phyloP scores from a whole-genome alignment of 2,329 filamentous ascomycete genomes.

The Tolypocladium guangdongense region DNA sequence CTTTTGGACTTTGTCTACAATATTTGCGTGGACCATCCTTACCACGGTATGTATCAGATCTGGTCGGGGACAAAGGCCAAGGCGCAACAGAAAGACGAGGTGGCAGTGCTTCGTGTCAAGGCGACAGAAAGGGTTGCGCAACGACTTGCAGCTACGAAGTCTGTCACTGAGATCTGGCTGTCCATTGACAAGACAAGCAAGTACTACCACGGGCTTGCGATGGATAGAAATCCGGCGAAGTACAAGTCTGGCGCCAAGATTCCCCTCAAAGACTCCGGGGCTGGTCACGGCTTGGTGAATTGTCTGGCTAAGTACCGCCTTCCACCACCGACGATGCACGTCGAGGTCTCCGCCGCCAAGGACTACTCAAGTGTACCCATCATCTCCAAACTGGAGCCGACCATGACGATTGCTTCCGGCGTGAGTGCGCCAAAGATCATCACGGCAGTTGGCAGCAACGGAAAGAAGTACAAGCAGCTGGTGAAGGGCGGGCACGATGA shows the following conservation, averaged over 20 bases:
- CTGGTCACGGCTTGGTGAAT: slow-evolving; percentile 52
- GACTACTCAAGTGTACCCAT: slow-evolving; percentile 69
- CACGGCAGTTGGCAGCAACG: slow-evolving; percentile 68
- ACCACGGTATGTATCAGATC: slow-evolving; percentile 95
- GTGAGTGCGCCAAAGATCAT: slow-evolving; percentile 92
- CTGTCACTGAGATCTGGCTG: slow-evolving; percentile 49
- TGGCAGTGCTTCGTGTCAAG: slow-evolving; percentile 59
- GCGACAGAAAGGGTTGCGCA: slow-evolving; percentile 62
- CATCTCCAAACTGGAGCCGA: slow-evolving; percentile 61
- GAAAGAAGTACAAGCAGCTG: slow-evolving; percentile 73
- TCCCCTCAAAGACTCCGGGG: slow-evolving; percentile 48
- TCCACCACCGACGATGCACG: slow-evolving; percentile 81
- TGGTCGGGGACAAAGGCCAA: slow-evolving; percentile 69
- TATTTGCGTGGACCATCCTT: slow-evolving; percentile 88
- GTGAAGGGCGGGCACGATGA: slow-evolving; percentile 96
- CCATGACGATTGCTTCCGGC: slow-evolving; percentile 78
- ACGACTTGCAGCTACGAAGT: slow-evolving; percentile 42
- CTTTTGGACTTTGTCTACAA: slow-evolving; percentile 64
- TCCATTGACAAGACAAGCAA: slow-evolving; percentile 66
- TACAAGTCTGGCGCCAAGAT: slow-evolving; percentile 60
- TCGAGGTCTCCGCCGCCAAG: slow-evolving; percentile 60
- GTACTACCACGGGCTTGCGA: slow-evolving; percentile 51
- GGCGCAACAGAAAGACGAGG: slow-evolving; percentile 59
- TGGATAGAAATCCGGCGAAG: slow-evolving; percentile 50
- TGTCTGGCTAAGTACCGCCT: slow-evolving; percentile 56